These are phyloP conservation scores for Amanita muscaria DNA, from an alignment of 768 basidiomycete genomes.

Conservation along the genomic window DNA sequence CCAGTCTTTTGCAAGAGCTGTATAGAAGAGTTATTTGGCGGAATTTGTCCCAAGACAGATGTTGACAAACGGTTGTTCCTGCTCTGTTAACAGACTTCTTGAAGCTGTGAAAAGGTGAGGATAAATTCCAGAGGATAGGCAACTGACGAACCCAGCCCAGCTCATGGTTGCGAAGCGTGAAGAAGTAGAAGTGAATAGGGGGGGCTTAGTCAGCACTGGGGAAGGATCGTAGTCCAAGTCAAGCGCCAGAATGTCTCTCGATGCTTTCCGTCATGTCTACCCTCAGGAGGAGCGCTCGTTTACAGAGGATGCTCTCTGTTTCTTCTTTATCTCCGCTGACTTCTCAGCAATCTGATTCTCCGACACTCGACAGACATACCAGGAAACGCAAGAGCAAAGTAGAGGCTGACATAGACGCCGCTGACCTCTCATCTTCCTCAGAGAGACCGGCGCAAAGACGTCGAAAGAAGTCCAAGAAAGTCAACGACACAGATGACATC, in stretches of 20 bases:
- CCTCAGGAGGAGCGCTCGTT: constrained; percentile 2
- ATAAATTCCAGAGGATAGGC: not conserved
- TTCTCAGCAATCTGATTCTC: not conserved
- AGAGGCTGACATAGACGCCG: no score
- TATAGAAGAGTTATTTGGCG: constrained; percentile 11
- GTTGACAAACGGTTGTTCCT: constrained; percentile 67
- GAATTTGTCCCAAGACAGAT: constrained; percentile 8
- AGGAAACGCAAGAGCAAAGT: not conserved
- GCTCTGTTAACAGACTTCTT: constrained; percentile 91
- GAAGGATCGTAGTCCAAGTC: not conserved
- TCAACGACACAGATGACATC: not conserved
- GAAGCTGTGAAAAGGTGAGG: constrained; percentile 42
- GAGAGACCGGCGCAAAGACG: no score
- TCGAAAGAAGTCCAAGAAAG: not conserved
- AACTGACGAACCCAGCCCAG: constrained; percentile 41
- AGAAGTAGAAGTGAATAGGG: not conserved
- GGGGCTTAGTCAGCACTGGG: constrained; percentile 6
- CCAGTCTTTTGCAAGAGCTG: constrained; percentile 97
- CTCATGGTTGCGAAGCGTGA: constrained; percentile 30
- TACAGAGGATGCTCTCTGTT: not conserved
- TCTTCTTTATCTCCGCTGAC: not conserved
- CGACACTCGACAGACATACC: not conserved
- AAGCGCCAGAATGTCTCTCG: not conserved
- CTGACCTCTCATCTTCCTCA: no score
- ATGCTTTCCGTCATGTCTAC: constrained; percentile 1